These are phyloP conservation scores for Closterium sp. DNA, from an alignment of 139 green algal species.

Conservation along the genomic window DNA sequence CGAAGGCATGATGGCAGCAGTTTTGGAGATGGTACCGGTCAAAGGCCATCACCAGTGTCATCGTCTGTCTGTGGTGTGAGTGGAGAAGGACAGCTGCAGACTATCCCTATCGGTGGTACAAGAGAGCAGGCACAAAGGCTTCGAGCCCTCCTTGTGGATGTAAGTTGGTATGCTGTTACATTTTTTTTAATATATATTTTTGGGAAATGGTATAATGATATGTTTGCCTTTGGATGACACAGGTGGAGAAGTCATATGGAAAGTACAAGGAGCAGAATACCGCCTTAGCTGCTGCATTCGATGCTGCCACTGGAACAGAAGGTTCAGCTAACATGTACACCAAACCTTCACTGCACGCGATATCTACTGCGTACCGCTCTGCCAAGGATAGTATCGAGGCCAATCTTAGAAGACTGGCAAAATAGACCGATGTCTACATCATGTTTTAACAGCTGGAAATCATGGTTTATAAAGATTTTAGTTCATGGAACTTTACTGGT, in stretches of 20 bases:
- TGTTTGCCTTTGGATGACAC: not conserved
- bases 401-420: not conserved
- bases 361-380: not conserved
- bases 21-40: not conserved
- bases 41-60: not conserved
- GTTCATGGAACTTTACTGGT: not conserved
- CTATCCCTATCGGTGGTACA: not conserved
- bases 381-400: not conserved
- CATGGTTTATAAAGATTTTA: not conserved
- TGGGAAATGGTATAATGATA: not conserved
- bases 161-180: not conserved
- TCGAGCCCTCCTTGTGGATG: not conserved
- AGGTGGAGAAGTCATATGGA: not conserved
- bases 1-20: not conserved
- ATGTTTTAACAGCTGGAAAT: not conserved
- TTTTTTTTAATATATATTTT: not conserved
- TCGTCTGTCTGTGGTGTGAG: not conserved
- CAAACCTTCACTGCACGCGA: not conserved
- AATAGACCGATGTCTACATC: not conserved
- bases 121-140: not conserved
- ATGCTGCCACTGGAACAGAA: not conserved
- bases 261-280: not conserved
- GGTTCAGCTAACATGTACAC: not conserved
- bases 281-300: not conserved
- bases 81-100: not conserved